These are phyloP conservation scores for Cubamyces sp. DNA, from an alignment of 768 basidiomycete species.

Conservation along the genomic window DNA sequence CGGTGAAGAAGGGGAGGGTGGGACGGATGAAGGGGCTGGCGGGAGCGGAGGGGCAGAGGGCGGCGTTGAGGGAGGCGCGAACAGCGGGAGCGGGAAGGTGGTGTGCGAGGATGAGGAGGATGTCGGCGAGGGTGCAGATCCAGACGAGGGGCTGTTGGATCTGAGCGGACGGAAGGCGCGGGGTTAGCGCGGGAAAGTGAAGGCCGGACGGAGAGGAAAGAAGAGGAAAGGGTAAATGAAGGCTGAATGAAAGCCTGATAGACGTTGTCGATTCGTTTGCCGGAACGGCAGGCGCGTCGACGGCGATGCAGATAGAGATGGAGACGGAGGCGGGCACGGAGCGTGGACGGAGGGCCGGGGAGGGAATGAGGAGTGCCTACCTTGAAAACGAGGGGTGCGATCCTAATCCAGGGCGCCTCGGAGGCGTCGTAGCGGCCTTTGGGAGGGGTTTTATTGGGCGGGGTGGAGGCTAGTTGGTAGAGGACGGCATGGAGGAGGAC, in stretches of 20 bases:
- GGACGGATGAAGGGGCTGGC: conserved; percentile 22
- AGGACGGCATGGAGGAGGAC: conserved; percentile 51
- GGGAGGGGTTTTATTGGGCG: conserved; percentile 56
- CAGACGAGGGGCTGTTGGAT: conserved; percentile 54
- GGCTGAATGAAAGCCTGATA: background rate
- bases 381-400: conserved; percentile 61
- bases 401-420: conserved; percentile 54
- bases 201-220: no score
- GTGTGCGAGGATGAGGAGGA: conserved; percentile 28
- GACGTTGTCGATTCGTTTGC: background rate
- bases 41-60: conserved; percentile 20
- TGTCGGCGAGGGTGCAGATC: conserved; percentile 33
- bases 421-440: conserved; percentile 58
- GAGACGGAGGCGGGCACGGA: background rate
- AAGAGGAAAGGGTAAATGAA: conserved; percentile 1
- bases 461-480: conserved; percentile 57
- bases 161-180: conserved; percentile 34
- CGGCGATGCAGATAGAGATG: background rate
- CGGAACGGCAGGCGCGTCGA: background rate
- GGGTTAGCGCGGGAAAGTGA: conserved; percentile 2
- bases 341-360: background rate
- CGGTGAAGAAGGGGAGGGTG: conserved; percentile 25
- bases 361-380: conserved; percentile 34
- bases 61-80: conserved; percentile 21
- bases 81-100: conserved; percentile 23